Conservation (phyloP, 306 rosid genomes). For the Pyrus bretschneideri region DNA sequence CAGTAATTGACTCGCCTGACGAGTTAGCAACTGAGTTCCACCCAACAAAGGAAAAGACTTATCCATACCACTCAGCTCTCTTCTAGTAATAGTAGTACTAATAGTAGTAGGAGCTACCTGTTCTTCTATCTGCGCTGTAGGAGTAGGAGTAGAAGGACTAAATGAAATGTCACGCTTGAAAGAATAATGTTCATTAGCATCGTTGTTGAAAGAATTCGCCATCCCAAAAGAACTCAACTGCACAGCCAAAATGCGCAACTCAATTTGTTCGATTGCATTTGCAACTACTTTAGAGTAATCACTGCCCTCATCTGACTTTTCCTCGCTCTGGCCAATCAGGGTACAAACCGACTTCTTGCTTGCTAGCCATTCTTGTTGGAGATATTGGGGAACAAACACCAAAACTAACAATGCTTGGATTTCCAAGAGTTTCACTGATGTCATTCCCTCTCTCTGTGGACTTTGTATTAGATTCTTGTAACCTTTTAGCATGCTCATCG, state of each 20-base stretch:
- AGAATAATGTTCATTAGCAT: not conserved
- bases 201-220: constrained; percentile 4
- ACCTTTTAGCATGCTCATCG: constrained; percentile 13
- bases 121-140: not conserved
- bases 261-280: constrained; percentile 45
- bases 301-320: constrained; percentile 10
- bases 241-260: constrained; percentile 50
- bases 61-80: not conserved
- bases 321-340: not conserved
- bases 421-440: constrained; percentile 8
- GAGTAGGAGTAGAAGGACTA: constrained; percentile 1
- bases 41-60: constrained; percentile 9
- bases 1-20: constrained; percentile 6
- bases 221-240: constrained; percentile 15
- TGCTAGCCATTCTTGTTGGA: not conserved
- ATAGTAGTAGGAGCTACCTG: not conserved
- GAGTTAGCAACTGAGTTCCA: constrained; percentile 16
- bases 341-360: constrained; percentile 6
- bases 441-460: constrained; percentile 1
- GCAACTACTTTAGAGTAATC: constrained; percentile 39
- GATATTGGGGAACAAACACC: not conserved
- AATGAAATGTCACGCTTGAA: not conserved
- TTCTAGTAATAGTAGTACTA: not conserved
- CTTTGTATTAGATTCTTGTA: constrained; percentile 6
- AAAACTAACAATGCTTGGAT: constrained; percentile 7